Conservation (phyloP, 805 yeast genomes). For the Starmera dryadoides region DNA sequence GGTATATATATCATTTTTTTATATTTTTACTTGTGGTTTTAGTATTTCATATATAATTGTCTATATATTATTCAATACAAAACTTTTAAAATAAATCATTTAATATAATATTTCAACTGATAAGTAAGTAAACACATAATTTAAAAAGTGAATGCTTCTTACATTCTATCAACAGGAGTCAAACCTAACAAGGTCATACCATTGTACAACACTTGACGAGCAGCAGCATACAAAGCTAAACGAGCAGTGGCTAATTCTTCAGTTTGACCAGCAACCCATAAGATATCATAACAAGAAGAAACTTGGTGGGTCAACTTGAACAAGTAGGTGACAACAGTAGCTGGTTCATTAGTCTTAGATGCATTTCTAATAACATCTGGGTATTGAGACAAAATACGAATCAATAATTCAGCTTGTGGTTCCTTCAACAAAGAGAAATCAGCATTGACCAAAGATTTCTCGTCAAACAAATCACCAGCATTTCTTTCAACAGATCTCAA, state of each 20-base stretch:
- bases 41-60: too few relatives aligned
- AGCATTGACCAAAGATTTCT: slow-evolving; percentile 37
- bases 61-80: too few relatives aligned
- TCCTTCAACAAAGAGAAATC: slow-evolving; percentile 60
- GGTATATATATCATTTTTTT: too few relatives aligned
- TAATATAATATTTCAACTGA: too few relatives aligned
- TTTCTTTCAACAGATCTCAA: slow-evolving; percentile 91
- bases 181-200: slow-evolving; percentile 88
- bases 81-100: too few relatives aligned
- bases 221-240: slow-evolving; percentile 83
- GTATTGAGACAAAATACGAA: slow-evolving; percentile 78
- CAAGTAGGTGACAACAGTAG: slow-evolving; percentile 88
- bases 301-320: slow-evolving; percentile 91
- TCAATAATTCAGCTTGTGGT: slow-evolving; percentile 60
- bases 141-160: too few relatives aligned
- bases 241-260: slow-evolving; percentile 83
- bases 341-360: slow-evolving; percentile 79
- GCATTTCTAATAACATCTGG: slow-evolving; percentile 88
- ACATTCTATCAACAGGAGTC: slow-evolving; percentile 99
- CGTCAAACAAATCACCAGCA: slow-evolving; percentile 37
- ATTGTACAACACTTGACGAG: slow-evolving; percentile 80
- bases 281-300: slow-evolving; percentile 89
- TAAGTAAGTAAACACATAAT: too few relatives aligned
- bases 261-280: slow-evolving; percentile 97
- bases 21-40: too few relatives aligned